These are phyloP conservation scores for Incumbomyces lentus DNA, from an alignment of 2,329 filamentous ascomycete species.

Conservation along the genomic window DNA sequence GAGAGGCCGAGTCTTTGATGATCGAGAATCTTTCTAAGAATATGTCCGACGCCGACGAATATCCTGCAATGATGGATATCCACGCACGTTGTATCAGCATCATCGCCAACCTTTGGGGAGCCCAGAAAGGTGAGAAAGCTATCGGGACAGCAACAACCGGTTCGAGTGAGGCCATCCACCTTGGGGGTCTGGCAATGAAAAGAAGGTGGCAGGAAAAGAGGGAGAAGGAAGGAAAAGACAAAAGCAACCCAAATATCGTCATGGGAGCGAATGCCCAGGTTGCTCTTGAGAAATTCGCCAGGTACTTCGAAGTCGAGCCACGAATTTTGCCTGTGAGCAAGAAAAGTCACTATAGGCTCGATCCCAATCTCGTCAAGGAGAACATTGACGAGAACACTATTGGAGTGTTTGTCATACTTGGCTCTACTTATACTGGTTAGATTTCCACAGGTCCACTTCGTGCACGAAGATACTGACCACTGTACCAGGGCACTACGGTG, in stretches of 20 bases:
- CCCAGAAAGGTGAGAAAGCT: constrained; percentile 50
- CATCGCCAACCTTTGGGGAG: constrained; percentile 56
- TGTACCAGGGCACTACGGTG: too few relatives aligned
- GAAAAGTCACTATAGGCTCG: constrained; percentile 51
- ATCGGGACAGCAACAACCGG: constrained; percentile 62
- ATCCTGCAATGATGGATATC: constrained; percentile 42
- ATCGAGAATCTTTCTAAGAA: constrained; percentile 61
- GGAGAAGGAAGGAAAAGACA: constrained; percentile 50
- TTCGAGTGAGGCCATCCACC: constrained; percentile 60
- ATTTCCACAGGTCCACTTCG: too few relatives aligned
- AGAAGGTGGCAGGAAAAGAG: constrained; percentile 60
- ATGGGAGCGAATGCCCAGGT: constrained; percentile 68
- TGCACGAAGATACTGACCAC: too few relatives aligned
- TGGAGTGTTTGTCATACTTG: constrained; percentile 62
- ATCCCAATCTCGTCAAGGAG: constrained; percentile 53
- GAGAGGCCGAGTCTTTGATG: constrained; percentile 54
- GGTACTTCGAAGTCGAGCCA: constrained; percentile 65
- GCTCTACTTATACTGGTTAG: constrained; percentile 63
- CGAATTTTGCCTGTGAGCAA: constrained; percentile 53
- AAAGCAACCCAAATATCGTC: constrained; percentile 57
- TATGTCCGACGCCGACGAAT: constrained; percentile 56
- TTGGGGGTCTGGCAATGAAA: constrained; percentile 65
- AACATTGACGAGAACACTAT: constrained; percentile 69
- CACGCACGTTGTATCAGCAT: constrained; percentile 60
- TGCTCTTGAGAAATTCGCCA: constrained; percentile 60